These are phyloP conservation scores for Collybiopsis confluens DNA, from an alignment of 768 basidiomycete species.

Conservation along the genomic window DNA sequence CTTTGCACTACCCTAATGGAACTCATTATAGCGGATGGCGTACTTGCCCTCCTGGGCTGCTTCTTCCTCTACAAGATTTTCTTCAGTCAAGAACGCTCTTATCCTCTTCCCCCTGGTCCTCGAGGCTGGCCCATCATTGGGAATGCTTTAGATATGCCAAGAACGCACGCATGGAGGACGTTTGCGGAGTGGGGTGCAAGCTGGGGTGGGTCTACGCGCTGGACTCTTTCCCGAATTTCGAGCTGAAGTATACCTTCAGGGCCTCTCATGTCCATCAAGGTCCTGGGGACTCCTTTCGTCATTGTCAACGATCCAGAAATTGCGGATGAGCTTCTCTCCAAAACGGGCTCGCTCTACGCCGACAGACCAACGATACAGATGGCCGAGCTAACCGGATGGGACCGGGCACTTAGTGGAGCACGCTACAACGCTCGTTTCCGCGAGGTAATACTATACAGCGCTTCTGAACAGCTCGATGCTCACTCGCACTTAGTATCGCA, in stretches of 20 bases:
- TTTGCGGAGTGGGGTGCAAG: slow-evolving; percentile 10
- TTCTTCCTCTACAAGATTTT: neutral
- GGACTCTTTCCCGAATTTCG: neutral
- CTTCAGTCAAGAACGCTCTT: neutral
- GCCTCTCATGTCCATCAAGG: slow-evolving; percentile 14
- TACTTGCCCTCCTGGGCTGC: neutral
- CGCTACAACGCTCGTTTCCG: slow-evolving; percentile 1
- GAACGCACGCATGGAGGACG: slow-evolving; percentile 7
- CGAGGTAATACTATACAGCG: neutral
- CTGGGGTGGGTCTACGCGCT: slow-evolving; percentile 7
- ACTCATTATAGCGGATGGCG: neutral
- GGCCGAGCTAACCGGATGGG: slow-evolving; percentile 22
- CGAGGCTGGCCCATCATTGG: slow-evolving; percentile 10
- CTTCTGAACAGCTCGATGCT: neutral
- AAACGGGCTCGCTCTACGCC: slow-evolving; percentile 35
- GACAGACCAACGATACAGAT: slow-evolving; percentile 38
- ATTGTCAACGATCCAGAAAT: slow-evolving; percentile 15
- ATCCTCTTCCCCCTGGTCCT: slow-evolving; percentile 12
- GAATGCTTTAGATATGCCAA: slow-evolving; percentile 11
- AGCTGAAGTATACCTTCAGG: slow-evolving; percentile 5
- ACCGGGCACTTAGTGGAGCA: slow-evolving; percentile 3
- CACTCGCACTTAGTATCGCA: slow-evolving; percentile 11
- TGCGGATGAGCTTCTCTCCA: slow-evolving; percentile 31
- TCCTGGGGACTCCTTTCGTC: slow-evolving; percentile 15
- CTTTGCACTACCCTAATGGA: neutral